Percentiles rank a stretch among this genome's conserved stretches.
Conservation (phyloP, 805 yeast genomes). For the Yarrowia hollandica region DNA sequence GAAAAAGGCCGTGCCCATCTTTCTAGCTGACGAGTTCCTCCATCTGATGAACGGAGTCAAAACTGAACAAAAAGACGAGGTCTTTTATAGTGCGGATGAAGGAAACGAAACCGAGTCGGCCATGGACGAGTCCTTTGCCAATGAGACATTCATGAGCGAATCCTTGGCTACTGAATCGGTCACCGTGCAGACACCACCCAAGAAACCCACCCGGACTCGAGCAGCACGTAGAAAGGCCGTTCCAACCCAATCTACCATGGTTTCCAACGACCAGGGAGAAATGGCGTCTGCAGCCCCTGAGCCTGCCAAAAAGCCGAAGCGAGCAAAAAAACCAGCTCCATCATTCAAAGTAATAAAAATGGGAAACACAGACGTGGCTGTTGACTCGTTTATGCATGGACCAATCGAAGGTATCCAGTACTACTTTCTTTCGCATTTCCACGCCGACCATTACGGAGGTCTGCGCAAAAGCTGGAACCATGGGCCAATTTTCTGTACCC, state of each 20-base stretch:
- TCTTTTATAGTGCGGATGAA: not conserved
- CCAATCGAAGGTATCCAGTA: conserved; percentile 38
- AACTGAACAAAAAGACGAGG: not conserved
- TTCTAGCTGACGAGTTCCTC: conserved; percentile 8
- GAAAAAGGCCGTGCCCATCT: not conserved
- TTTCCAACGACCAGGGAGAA: not conserved
- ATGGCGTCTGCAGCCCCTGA: not conserved
- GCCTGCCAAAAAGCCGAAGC: not conserved
- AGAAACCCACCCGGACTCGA: not conserved
- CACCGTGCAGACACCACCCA: not conserved
- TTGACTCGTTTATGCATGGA: conserved; percentile 45
- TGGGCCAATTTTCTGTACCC: conserved; percentile 71
- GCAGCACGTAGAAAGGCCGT: not conserved
- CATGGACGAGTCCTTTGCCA: too few relatives aligned
- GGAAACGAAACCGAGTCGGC: not conserved
- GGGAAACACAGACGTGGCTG: conserved; percentile 40
- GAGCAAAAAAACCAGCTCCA: conserved; percentile 34
- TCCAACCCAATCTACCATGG: not conserved
- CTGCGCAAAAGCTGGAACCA: conserved; percentile 72
- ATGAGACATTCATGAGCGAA: too few relatives aligned
- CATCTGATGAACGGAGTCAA: not conserved
- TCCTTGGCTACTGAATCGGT: too few relatives aligned
- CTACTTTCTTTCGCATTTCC: conserved; percentile 63
- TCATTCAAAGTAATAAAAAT: conserved; percentile 41
- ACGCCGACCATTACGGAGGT: conserved; percentile 93